Base-by-base conservation (phyloP, 192 early-diverging fungal genomes). In the Obelidium mucronatum region DNA sequence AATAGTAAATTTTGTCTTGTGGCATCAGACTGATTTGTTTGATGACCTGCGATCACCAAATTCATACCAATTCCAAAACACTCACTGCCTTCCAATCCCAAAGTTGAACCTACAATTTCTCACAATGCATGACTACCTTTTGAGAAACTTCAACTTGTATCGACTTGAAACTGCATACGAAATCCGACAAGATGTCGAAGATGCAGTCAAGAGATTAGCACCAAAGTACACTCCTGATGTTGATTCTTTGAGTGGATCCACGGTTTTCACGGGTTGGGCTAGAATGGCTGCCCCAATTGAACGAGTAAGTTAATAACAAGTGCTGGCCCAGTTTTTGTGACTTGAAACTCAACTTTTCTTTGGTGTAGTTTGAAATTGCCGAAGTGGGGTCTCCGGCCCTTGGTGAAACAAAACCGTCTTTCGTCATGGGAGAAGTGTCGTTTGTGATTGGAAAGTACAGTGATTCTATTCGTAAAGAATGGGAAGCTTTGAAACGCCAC, bases 21-120 rank as follows among this genome's bases (percentile, higher is more conserved):
- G 76, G 2, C 66, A 34, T 35, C 79, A 91, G 83, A 74, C 81
- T 5, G 83, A 86, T 6, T 69, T 98, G 28, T 94, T 97, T 78
- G 90, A 90, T 70, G 91, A 91, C 42, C 78, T 85, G 0, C 76
- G 92, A 1, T 82, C 88, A 5, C 83, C 86, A 15, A 40, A 59
- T 26, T 67, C 79, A 28, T 69, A 74, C 64, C 15, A 54, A 2
- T 89, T 85, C 68, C 67, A 76, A 19, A 92, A 94, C 70, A 86
- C 90, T 3, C 91, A 94, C 76, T 92, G 80, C 39, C 67, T 89
- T 19, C 87, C 93, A 1, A 79, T 96, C 3, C 98, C 98, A 2
- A 96, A 96, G 77, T 86, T 99, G 26, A 93, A 92, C 61, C 83
- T 99, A 30, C 98, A 99, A 85, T 99, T 93, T 77, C 84, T 99